Evolutionary conservation across 164 flowering plant species (phyloP).

Genomic region (Macadamia tetraphylla): DNA sequence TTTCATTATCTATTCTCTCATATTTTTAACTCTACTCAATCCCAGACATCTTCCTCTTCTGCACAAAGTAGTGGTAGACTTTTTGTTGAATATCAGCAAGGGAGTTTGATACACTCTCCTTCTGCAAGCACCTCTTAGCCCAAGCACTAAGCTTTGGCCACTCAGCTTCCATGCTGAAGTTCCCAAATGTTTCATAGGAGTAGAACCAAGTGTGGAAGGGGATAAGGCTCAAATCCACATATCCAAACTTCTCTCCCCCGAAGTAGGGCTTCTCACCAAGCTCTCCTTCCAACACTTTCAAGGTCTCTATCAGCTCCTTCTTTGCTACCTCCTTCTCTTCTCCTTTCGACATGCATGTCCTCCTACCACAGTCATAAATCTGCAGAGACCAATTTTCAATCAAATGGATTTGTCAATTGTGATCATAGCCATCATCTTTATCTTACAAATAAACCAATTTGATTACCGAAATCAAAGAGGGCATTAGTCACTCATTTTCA

Average conservation of each 20-base stretch:
- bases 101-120: slow-evolving; percentile 10
- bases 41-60: too few relatives aligned
- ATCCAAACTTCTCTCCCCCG: background rate
- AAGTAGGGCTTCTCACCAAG: slow-evolving; percentile 7
- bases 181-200: background rate
- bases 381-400: too few relatives aligned
- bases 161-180: slow-evolving; percentile 10
- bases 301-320: slow-evolving; percentile 7
- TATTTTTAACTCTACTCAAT: too few relatives aligned
- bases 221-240: background rate
- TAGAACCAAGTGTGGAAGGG: slow-evolving; percentile 5
- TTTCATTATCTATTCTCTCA: too few relatives aligned
- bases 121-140: slow-evolving; percentile 12
- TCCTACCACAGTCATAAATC: too few relatives aligned
- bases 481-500: too few relatives aligned
- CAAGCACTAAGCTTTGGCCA: slow-evolving; percentile 7
- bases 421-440: too few relatives aligned
- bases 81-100: slow-evolving; percentile 6
- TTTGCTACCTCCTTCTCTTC: background rate
- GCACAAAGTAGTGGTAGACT: background rate
- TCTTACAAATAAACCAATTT: too few relatives aligned
- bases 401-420: too few relatives aligned
- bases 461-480: too few relatives aligned
- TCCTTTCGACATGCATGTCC: too few relatives aligned
- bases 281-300: slow-evolving; percentile 2